phyloP scores from a whole-genome alignment of 768 basidiomycete genomes.

The Tricholoma matsutake region DNA sequence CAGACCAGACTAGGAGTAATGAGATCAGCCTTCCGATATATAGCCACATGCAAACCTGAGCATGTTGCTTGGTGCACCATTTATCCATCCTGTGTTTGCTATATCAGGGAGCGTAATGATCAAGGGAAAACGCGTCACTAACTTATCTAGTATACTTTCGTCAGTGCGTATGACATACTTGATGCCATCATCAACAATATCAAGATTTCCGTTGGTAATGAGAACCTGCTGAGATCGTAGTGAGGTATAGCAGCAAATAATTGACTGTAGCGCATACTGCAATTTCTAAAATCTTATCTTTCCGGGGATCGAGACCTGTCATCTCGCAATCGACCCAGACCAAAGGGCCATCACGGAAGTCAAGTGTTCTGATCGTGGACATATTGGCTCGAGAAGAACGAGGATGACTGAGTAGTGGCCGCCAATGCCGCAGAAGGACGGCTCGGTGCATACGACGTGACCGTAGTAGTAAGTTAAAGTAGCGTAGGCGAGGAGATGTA shows the following conservation, averaged over 20 bases:
- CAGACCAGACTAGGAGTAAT: constrained; percentile 65
- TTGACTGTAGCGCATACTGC: constrained; percentile 40
- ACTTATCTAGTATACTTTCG: constrained; percentile 69
- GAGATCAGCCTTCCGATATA: background rate
- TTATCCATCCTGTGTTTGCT: constrained; percentile 64
- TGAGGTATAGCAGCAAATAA: background rate
- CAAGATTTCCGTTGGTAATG: constrained; percentile 83
- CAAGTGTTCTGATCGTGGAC: constrained; percentile 29
- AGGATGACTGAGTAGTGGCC: background rate
- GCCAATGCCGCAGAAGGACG: constrained; percentile 9
- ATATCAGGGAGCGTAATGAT: constrained; percentile 1
- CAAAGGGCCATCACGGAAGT: constrained; percentile 58
- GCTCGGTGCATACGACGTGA: constrained; percentile 11
- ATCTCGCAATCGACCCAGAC: constrained; percentile 91
- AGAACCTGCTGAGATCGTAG: constrained; percentile 51
- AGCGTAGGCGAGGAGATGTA: no score
- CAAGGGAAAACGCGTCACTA: constrained; percentile 17
- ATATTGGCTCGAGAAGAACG: background rate
- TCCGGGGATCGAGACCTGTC: constrained; percentile 69
- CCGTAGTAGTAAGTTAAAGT: no score
- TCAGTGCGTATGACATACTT: constrained; percentile 73
- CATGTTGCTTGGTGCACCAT: constrained; percentile 87
- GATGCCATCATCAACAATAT: constrained; percentile 78
- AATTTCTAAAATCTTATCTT: constrained; percentile 77
- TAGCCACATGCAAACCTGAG: constrained; percentile 43